Evolutionary conservation across 2,329 filamentous ascomycete genomes (phyloP).

Genomic region (Cryphonectria japonica): DNA sequence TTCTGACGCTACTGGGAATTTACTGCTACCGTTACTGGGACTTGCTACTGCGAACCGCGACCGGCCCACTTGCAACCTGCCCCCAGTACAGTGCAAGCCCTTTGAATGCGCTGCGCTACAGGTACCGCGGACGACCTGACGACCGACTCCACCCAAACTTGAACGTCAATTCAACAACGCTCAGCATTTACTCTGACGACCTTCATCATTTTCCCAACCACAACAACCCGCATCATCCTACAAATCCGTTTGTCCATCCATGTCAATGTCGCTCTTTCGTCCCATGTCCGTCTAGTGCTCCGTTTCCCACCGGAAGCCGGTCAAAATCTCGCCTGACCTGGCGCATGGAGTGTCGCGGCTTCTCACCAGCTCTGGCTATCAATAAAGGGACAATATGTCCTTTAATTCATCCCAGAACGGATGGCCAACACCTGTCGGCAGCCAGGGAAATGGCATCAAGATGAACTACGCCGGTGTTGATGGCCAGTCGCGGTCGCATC

Average conservation of each 20-base stretch:
- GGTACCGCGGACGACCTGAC: neutral
- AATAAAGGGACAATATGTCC: slow-evolving; percentile 63
- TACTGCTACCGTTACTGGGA: neutral
- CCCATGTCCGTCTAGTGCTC: slow-evolving; percentile 54
- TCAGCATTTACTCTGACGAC: slow-evolving; percentile 52
- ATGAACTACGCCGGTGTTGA: slow-evolving; percentile 66
- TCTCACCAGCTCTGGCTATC: slow-evolving; percentile 50
- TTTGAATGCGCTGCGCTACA: neutral
- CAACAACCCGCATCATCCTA: slow-evolving; percentile 40
- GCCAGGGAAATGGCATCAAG: slow-evolving; percentile 51
- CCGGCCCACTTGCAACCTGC: neutral
- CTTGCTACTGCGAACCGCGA: neutral
- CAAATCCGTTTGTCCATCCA: slow-evolving; percentile 53
- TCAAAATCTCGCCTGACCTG: slow-evolving; percentile 55
- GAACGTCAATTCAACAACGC: slow-evolving; percentile 62
- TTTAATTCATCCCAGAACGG: slow-evolving; percentile 66
- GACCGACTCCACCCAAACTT: slow-evolving; percentile 40
- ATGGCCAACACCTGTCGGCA: slow-evolving; percentile 64
- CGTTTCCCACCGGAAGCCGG: slow-evolving; percentile 50
- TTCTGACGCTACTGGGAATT: neutral
- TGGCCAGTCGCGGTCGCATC: slow-evolving; percentile 54
- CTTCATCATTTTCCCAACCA: slow-evolving; percentile 56
- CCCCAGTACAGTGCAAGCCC: neutral
- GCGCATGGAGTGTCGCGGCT: slow-evolving; percentile 60
- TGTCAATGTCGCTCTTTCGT: slow-evolving; percentile 54